Base-by-base conservation (phyloP, 2,329 filamentous ascomycete species). In the Ceratocystiopsis brevicomis region DNA sequence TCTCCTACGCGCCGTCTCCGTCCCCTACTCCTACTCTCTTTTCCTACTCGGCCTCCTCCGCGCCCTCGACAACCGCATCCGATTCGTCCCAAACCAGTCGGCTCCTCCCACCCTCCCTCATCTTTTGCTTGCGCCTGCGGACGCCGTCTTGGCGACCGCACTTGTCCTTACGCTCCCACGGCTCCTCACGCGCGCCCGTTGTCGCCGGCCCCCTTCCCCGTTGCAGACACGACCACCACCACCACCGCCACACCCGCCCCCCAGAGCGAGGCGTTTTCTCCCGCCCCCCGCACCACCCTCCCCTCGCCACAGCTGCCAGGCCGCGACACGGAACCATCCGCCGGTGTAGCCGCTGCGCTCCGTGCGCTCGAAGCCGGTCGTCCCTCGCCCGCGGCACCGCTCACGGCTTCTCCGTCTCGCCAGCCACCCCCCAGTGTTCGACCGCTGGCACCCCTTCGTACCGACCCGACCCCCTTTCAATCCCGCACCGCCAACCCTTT, bases 91-190 rank as follows among this genome's bases (percentile, higher is more conserved):
- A 3, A 30, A 35, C 11, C 43, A 43, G 36, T 37, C 11, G 33
- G 17, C 19, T 38, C 38, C 32, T 30, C 17, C 39, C 18, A 34
- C 33, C 13, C 10, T 13, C 33, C 33, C 33, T 33, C n/a, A 11
- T 21, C 39, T 14, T 13, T 15, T 16, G 14, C n/a, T 17, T n/a
- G 13, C 32, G 12, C 39, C 44, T 42, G 46, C 41, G 61, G 63
- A 61, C 59, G 63, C 65, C 64, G 60, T 66, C 53, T 53, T 58
- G 56, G 58, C 65, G 62, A 63, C 59, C 58, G 63, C 61, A 61
- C 58, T 56, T 52, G 51, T 54, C 43, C 40, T 44, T 50, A 59
- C 55, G 54, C 59, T 59, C 61, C 64, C 58, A 69, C 66, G 66
- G 65, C 64, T 67, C 60, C 66, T 50, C 58, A 62, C 61, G 37